Evolutionary conservation across 164 flowering plant species (phyloP).

Genomic region (Berberis vulgaris): DNA sequence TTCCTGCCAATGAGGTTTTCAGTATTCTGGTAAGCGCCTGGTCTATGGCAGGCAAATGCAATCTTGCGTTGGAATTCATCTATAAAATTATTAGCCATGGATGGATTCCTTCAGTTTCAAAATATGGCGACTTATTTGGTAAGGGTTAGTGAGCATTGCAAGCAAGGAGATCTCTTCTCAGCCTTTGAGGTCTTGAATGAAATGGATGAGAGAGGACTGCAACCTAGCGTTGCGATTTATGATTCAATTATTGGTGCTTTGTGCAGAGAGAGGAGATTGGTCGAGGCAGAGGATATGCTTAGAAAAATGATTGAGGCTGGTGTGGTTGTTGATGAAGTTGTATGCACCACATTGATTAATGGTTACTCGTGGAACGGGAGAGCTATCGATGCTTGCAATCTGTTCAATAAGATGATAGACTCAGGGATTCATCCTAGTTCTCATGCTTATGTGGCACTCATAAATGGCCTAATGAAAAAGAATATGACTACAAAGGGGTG

Average conservation of each 20-base stretch:
- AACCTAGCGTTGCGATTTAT: slow-evolving; percentile 57
- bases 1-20: slow-evolving; percentile 30
- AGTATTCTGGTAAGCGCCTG: slow-evolving; percentile 36
- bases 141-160: slow-evolving; percentile 41
- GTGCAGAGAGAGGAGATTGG: slow-evolving; percentile 31
- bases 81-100: slow-evolving; percentile 34
- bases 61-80: slow-evolving; percentile 31
- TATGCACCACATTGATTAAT: slow-evolving; percentile 50
- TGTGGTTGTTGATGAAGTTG: slow-evolving; percentile 37
- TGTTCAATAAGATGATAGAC: slow-evolving; percentile 44
- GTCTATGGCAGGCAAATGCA: slow-evolving; percentile 31
- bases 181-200: slow-evolving; percentile 33
- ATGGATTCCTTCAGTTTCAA: slow-evolving; percentile 30
- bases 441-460: slow-evolving; percentile 43
- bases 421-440: slow-evolving; percentile 32
- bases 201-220: slow-evolving; percentile 39
- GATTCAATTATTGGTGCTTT: slow-evolving; percentile 40
- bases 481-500: slow-evolving; percentile 42
- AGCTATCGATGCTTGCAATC: slow-evolving; percentile 26
- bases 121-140: slow-evolving; percentile 42
- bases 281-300: slow-evolving; percentile 44
- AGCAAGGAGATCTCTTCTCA: slow-evolving; percentile 26
- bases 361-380: slow-evolving; percentile 47
- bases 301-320: slow-evolving; percentile 46
- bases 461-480: slow-evolving; percentile 50